Evolutionary conservation across 2,329 filamentous ascomycete genomes (phyloP).

Genomic region (Ilyonectria robusta): DNA sequence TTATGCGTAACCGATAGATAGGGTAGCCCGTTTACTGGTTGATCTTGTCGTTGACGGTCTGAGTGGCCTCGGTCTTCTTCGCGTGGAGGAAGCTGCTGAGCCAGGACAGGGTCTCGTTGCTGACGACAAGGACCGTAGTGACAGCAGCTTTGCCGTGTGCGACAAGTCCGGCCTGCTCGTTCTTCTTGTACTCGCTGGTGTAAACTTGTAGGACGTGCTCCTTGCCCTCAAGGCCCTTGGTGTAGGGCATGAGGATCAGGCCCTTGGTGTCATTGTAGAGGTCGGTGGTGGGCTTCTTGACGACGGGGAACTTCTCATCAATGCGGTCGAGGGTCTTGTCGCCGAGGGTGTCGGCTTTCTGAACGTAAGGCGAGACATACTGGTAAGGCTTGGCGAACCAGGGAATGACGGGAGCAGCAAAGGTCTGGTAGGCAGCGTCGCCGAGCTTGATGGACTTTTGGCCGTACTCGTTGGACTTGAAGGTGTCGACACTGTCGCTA

Average conservation of each 20-base stretch:
- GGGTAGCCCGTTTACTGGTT: conserved; percentile 56
- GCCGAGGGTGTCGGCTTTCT: conserved; percentile 83
- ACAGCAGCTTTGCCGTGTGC: conserved; percentile 79
- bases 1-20: conserved; percentile 13
- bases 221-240: conserved; percentile 72
- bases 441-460: conserved; percentile 85
- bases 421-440: conserved; percentile 80
- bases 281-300: conserved; percentile 83
- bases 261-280: conserved; percentile 75
- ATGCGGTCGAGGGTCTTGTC: conserved; percentile 79
- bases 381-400: conserved; percentile 80
- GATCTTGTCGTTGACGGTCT: conserved; percentile 66
- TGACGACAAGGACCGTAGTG: conserved; percentile 76
- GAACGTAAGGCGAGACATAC: conserved; percentile 87
- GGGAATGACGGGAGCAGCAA: conserved; percentile 84
- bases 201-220: conserved; percentile 73
- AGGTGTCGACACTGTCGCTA: conserved; percentile 81
- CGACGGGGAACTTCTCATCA: conserved; percentile 78
- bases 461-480: conserved; percentile 87
- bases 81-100: conserved; percentile 70
- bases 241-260: conserved; percentile 73
- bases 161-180: conserved; percentile 74
- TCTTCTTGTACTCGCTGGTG: conserved; percentile 73
- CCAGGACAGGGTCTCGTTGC: conserved; percentile 75
- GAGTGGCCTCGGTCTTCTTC: conserved; percentile 75